These are phyloP conservation scores for Lactarius hatsudake DNA, from an alignment of 768 basidiomycete species.

Conservation along the genomic window DNA sequence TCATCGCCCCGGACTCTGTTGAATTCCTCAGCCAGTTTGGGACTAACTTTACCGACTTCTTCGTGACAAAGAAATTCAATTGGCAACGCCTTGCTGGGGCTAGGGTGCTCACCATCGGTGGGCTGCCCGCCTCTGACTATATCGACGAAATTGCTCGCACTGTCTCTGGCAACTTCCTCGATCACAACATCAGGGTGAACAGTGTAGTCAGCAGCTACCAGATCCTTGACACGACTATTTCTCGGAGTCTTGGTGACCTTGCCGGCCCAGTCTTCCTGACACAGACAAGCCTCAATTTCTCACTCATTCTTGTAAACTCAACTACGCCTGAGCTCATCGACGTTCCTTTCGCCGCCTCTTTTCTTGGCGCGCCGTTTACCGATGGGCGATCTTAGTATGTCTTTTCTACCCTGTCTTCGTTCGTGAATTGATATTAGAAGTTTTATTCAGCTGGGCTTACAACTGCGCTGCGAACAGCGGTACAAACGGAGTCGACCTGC, in stretches of 20 bases:
- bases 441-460: constrained; percentile 46
- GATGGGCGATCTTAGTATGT: constrained; percentile 52
- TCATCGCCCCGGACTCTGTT: constrained; percentile 53
- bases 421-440: background rate
- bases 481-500: constrained; percentile 56
- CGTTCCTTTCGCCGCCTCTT: constrained; percentile 52
- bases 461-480: constrained; percentile 52
- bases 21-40: constrained; percentile 50
- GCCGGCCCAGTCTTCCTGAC: constrained; percentile 53
- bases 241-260: constrained; percentile 56
- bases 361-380: constrained; percentile 47
- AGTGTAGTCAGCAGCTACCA: constrained; percentile 60
- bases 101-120: constrained; percentile 52
- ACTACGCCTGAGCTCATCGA: constrained; percentile 47
- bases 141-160: constrained; percentile 55
- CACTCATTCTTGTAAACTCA: constrained; percentile 45
- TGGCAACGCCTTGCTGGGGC: constrained; percentile 63
- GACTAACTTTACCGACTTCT: constrained; percentile 43
- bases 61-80: constrained; percentile 46
- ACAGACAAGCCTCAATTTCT: constrained; percentile 47
- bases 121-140: constrained; percentile 51
- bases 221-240: constrained; percentile 39
- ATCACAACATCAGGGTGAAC: constrained; percentile 62
- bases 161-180: constrained; percentile 59
- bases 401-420: background rate